Evolutionary conservation across 2,329 filamentous ascomycete species (phyloP), one percentile per base, ranked within the genome.

Genomic region (Penicillium frequentans): DNA sequence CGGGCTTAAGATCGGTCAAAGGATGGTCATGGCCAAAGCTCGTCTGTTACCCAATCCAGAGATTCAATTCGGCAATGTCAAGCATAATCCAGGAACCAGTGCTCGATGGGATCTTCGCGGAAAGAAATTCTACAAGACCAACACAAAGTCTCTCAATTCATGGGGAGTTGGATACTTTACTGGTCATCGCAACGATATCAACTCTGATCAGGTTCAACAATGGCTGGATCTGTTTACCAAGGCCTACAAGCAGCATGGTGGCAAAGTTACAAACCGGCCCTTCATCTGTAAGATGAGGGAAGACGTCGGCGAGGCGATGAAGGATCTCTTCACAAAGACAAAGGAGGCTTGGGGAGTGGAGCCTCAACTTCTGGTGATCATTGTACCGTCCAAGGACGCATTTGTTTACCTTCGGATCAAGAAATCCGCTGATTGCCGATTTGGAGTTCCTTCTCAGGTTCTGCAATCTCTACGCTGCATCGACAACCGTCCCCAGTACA

Each of bases 71-170:
- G 84, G 78, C 26, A 78, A 78, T 14, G 77, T 78, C 19, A 77
- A 68, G 51, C 72, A 80, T 5, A 85, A 87, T 54, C 90, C 91
- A 2, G 82, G 84, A 21, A 84, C 82, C 19, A 74, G 76, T 29
- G 95, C 93, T 33, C 88, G 91, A 24, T 99, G 95, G 95, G 90
- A 96, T 71, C 80, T 98, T 11, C 86, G 91, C 42, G 87, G 86
- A 29, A 91, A 91, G 74, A 88, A 89, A 72, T 97, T 97, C 71
- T 80, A 87, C 13, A 76, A 79, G 51, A 74, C 83, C 3, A 95
- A 96, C 69, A 64, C 75, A 0, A 73, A 78, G 1, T 81, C 84
- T 0, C 80, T 98, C 7, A 80, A 79, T 50, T 83, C 82, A 23
- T 99, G 93, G 93, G 90, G 86, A 5, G 81, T 97, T 26, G 84